A percentile compares a stretch with the other conserved stretches of the same genome.
These are phyloP conservation scores for Chloropicon primus DNA, from an alignment of 139 green algal genomes.

Conservation along the genomic window DNA sequence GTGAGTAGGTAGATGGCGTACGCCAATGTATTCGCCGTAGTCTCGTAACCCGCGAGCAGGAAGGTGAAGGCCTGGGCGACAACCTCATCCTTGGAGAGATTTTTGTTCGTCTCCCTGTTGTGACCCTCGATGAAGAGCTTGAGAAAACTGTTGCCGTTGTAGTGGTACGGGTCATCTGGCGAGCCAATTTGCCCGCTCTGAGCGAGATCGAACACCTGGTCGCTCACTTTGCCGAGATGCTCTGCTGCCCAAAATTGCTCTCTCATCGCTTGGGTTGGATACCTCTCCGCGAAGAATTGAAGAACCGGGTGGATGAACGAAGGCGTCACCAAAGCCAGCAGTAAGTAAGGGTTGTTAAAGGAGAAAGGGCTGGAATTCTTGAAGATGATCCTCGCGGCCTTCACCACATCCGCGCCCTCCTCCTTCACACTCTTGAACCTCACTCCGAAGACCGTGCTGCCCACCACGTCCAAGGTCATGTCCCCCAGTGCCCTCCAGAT, in stretches of 20 bases:
- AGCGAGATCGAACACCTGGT: conserved; percentile 19
- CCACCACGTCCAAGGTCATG: conserved; percentile 42
- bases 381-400: not conserved
- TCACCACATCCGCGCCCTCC: not conserved
- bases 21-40: conserved; percentile 32
- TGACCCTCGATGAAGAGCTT: not conserved
- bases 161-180: too few relatives aligned
- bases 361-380: not conserved
- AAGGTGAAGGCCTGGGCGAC: conserved; percentile 21
- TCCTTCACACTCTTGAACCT: not conserved
- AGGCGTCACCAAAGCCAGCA: not conserved
- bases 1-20: conserved; percentile 28
- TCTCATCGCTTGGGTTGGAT: not conserved
- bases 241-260: not conserved
- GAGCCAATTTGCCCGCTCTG: too few relatives aligned
- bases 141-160: too few relatives aligned
- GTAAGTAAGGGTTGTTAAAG: conserved; percentile 1
- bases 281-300: not conserved
- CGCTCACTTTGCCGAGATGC: conserved; percentile 12
- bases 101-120: not conserved
- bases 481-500: conserved; percentile 25
- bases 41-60: conserved; percentile 35
- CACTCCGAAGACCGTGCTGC: conserved; percentile 33
- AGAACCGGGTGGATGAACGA: not conserved
- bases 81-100: conserved; percentile 5